These are phyloP conservation scores for Serendipita sp. DNA, from an alignment of 1,284 basidiomycete species.

Conservation along the genomic window DNA sequence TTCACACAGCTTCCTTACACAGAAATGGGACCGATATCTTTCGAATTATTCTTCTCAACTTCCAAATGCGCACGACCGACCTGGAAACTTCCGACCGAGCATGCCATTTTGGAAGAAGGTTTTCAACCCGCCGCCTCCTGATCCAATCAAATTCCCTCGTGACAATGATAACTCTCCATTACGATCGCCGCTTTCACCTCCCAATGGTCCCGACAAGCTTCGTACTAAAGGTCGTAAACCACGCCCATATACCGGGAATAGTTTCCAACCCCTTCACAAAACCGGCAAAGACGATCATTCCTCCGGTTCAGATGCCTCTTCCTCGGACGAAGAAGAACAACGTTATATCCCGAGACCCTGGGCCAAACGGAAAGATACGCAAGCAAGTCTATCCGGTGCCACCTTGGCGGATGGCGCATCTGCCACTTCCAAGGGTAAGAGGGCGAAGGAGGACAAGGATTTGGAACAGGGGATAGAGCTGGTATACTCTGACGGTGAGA, in stretches of 20 bases:
- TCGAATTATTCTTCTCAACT: slow-evolving; percentile 41
- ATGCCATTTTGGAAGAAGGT: slow-evolving; percentile 37
- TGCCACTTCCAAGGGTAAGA: slow-evolving; percentile 5
- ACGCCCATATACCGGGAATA: neutral
- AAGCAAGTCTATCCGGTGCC: slow-evolving; percentile 18
- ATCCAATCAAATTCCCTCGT: slow-evolving; percentile 10
- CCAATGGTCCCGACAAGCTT: neutral
- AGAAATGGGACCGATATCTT: slow-evolving; percentile 59
- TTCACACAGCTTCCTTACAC: slow-evolving; percentile 6
- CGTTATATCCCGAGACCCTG: neutral
- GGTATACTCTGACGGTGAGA: slow-evolving; percentile 1
- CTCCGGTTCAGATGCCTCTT: neutral
- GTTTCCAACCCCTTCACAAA: neutral
- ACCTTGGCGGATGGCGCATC: slow-evolving; percentile 3
- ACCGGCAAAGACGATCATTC: neutral
- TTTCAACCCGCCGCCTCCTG: slow-evolving; percentile 19
- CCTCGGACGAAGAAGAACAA: neutral
- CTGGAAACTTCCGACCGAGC: slow-evolving; percentile 33
- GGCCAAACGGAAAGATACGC: slow-evolving; percentile 19
- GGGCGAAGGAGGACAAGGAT: neutral
- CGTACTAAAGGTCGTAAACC: neutral
- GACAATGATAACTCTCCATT: slow-evolving; percentile 13
- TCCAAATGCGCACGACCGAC: slow-evolving; percentile 25
- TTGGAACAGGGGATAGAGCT: neutral
- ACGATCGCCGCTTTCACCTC: slow-evolving; percentile 19